Evolutionary conservation across 805 yeast genomes (phyloP).

Genomic region (Schwanniomyces sp.): DNA sequence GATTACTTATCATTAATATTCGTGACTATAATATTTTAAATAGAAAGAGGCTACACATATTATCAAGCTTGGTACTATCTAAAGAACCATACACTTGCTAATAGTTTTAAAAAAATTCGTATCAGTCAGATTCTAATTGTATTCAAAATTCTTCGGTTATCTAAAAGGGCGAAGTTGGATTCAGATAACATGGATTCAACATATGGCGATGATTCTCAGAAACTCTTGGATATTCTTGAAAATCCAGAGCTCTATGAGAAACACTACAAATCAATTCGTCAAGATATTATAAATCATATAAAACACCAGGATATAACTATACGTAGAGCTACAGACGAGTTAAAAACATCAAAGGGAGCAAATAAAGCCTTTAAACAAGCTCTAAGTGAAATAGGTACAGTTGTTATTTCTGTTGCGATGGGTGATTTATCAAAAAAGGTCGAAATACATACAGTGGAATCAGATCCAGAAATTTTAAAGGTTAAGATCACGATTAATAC

Average conservation of each 20-base stretch:
- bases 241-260: slow-evolving; percentile 35
- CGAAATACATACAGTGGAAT: slow-evolving; percentile 65
- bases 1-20: too few relatives aligned
- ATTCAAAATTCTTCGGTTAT: slow-evolving; percentile 16
- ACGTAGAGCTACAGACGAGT: slow-evolving; percentile 25
- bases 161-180: slow-evolving; percentile 14
- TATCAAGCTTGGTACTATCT: background rate
- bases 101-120: background rate
- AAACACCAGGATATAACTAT: slow-evolving; percentile 29
- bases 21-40: background rate
- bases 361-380: slow-evolving; percentile 74
- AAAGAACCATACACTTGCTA: background rate
- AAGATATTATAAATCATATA: slow-evolving; percentile 26
- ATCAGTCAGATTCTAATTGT: background rate
- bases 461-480: slow-evolving; percentile 76
- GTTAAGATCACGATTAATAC: slow-evolving; percentile 81
- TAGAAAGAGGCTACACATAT: background rate
- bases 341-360: slow-evolving; percentile 45
- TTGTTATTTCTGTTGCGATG: slow-evolving; percentile 84
- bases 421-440: slow-evolving; percentile 86
- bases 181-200: slow-evolving; percentile 2
- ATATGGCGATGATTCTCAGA: slow-evolving; percentile 28
- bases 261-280: slow-evolving; percentile 28
- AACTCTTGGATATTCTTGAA: slow-evolving; percentile 35
- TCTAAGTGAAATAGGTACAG: slow-evolving; percentile 77